Conservation (phyloP, 2,329 filamentous ascomycete species). For the Herpotrichia juniperi region DNA sequence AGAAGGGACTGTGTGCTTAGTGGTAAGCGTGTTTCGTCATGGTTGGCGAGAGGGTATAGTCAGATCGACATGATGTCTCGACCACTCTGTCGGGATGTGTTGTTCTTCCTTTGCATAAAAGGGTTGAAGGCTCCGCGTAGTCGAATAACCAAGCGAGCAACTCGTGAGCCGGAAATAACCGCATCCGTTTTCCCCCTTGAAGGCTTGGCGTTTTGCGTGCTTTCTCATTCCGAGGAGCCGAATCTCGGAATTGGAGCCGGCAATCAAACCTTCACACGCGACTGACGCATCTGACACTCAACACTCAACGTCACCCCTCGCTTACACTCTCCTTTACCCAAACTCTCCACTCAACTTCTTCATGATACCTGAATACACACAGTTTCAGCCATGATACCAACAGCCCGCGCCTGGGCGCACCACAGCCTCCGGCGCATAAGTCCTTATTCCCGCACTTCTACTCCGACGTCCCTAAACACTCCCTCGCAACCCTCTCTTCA, state of each 20-base stretch:
- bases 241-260: conserved; percentile 20
- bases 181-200: not conserved
- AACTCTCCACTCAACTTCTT: conserved; percentile 1
- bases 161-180: not conserved
- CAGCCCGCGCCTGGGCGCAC: conserved; percentile 31
- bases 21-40: too few species aligned
- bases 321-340: not conserved
- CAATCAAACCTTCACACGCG: conserved; percentile 15
- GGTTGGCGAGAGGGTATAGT: too few species aligned
- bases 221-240: conserved; percentile 31
- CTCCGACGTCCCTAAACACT: conserved; percentile 11
- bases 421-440: conserved; percentile 30
- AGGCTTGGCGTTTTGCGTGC: conserved; percentile 6
- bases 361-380: conserved; percentile 14
- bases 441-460: conserved; percentile 13
- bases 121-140: too few species aligned
- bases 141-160: too few species aligned
- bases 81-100: too few species aligned
- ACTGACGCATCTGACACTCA: conserved; percentile 18
- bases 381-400: conserved; percentile 35
- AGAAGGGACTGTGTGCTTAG: too few species aligned
- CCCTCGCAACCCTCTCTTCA: conserved; percentile 1
- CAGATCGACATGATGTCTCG: too few species aligned
- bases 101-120: too few species aligned
- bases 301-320: conserved; percentile 11